Percentiles rank a stretch among this genome's conserved stretches.
These are phyloP conservation scores for Herpetospermum pedunculosum DNA, from an alignment of 306 rosid species.

Conservation along the genomic window DNA sequence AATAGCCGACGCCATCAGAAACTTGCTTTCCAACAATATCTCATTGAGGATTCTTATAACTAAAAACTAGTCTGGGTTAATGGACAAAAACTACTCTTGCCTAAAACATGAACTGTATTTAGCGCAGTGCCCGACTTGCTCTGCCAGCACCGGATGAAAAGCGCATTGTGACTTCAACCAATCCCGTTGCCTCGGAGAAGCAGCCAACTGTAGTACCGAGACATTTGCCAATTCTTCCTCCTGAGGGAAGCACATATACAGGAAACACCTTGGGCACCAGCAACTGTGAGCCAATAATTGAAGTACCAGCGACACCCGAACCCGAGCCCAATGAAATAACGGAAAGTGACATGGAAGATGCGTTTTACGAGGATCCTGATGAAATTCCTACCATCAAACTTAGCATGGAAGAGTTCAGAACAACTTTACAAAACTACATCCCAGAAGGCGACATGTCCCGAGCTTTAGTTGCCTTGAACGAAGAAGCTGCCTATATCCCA, in stretches of 20 bases:
- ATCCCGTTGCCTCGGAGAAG: slow-evolving; percentile 22
- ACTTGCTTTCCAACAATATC: neutral
- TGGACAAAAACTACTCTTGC: neutral
- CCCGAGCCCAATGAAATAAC: slow-evolving; percentile 33
- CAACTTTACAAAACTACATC: slow-evolving; percentile 25
- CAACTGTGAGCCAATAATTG: slow-evolving; percentile 74
- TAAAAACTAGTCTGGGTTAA: neutral
- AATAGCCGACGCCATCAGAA: too few relatives aligned
- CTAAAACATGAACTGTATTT: slow-evolving; percentile 22
- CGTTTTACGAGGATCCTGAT: slow-evolving; percentile 46
- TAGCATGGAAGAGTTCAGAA: slow-evolving; percentile 29
- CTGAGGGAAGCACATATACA: slow-evolving; percentile 20
- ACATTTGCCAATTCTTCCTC: slow-evolving; percentile 36
- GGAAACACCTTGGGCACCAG: slow-evolving; percentile 19
- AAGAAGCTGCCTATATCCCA: slow-evolving; percentile 50
- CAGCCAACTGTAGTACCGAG: slow-evolving; percentile 28
- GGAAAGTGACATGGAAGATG: slow-evolving; percentile 76
- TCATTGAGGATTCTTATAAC: neutral
- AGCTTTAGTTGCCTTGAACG: slow-evolving; percentile 68
- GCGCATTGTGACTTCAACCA: slow-evolving; percentile 33
- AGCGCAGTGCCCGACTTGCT: slow-evolving; percentile 77
- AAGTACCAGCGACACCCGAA: slow-evolving; percentile 82
- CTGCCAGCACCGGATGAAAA: slow-evolving; percentile 86
- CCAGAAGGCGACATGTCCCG: slow-evolving; percentile 59
- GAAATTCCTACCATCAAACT: slow-evolving; percentile 47